Percentiles rank a stretch among this genome's conserved stretches.
Evolutionary conservation across 2,329 filamentous ascomycete genomes (phyloP).

Genomic region (Paraphoma chrysanthemicola): DNA sequence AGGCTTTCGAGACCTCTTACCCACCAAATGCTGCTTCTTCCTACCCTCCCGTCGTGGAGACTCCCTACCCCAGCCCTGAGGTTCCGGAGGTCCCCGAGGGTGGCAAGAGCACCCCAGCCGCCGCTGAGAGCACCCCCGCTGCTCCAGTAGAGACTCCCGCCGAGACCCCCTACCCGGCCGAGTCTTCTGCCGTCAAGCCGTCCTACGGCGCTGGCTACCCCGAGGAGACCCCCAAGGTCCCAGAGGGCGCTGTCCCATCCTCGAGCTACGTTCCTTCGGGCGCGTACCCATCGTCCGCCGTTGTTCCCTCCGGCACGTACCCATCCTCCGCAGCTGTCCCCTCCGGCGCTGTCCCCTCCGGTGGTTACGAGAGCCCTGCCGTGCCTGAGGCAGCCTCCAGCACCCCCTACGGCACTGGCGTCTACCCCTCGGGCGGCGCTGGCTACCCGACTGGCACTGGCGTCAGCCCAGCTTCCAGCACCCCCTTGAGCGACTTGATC

Average conservation of each 20-base stretch:
- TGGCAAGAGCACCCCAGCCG: constrained; percentile 3
- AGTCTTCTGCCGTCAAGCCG: not conserved
- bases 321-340: constrained; percentile 3
- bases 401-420: not conserved
- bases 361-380: not conserved
- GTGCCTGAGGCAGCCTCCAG: constrained; percentile 7
- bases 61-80: not conserved
- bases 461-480: constrained; percentile 41
- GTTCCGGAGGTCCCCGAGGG: not conserved
- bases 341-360: constrained; percentile 15
- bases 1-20: constrained; percentile 11
- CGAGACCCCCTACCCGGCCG: not conserved
- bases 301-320: not conserved
- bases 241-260: not conserved
- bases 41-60: constrained; percentile 8
- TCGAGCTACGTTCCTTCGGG: not conserved
- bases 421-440: constrained; percentile 11
- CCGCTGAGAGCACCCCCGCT: not conserved
- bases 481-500: constrained; percentile 46
- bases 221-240: not conserved
- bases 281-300: not conserved
- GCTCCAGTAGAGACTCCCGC: not conserved
- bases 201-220: not conserved
- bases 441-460: constrained; percentile 35
- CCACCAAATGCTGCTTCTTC: constrained; percentile 9